A percentile compares a stretch with the other conserved stretches of the same genome.
phyloP scores from a whole-genome alignment of 2,329 filamentous ascomycete genomes.

The Fusarium nelsonii region DNA sequence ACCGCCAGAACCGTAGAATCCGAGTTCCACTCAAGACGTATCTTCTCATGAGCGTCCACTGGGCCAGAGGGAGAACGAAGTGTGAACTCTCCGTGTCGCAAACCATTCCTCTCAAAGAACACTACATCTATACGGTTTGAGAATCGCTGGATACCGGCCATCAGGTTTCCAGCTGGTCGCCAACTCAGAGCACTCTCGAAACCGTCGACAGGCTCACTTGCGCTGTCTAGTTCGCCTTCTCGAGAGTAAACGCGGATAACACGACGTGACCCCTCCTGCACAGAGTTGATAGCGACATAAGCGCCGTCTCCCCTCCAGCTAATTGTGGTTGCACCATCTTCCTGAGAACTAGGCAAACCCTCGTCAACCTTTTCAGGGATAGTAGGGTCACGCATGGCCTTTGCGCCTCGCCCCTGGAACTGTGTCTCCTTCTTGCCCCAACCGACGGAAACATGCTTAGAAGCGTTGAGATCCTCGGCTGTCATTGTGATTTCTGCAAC shows the following conservation, averaged over 20 bases:
- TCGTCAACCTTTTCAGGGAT: slow-evolving; percentile 93
- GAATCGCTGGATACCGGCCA: slow-evolving; percentile 86
- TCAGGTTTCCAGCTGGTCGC: slow-evolving; percentile 89
- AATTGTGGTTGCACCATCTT: slow-evolving; percentile 78
- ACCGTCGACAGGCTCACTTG: slow-evolving; percentile 93
- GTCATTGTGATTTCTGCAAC: slow-evolving; percentile 80
- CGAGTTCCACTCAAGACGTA: slow-evolving; percentile 85
- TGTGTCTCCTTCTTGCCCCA: slow-evolving; percentile 99
- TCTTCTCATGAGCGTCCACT: slow-evolving; percentile 65
- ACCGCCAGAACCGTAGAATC: slow-evolving; percentile 93
- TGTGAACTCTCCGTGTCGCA: slow-evolving; percentile 95
- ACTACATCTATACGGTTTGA: slow-evolving; percentile 80
- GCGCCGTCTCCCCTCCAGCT: slow-evolving; percentile 96
- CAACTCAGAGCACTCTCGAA: slow-evolving; percentile 91
- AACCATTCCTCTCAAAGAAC: slow-evolving; percentile 97
- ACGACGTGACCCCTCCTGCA: slow-evolving; percentile 77
- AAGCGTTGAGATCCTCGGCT: slow-evolving; percentile 83
- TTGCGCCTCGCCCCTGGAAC: slow-evolving; percentile 91
- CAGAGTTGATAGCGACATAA: slow-evolving; percentile 86
- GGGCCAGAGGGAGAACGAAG: slow-evolving; percentile 74
- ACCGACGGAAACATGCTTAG: slow-evolving; percentile 93
- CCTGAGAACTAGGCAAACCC: slow-evolving; percentile 78
- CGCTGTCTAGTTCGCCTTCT: slow-evolving; percentile 90
- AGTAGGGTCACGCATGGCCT: slow-evolving; percentile 89
- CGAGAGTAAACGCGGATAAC: slow-evolving; percentile 91